These are phyloP conservation scores for Pythium periplocum DNA, from an alignment of 352 stramenopile species.

Conservation along the genomic window DNA sequence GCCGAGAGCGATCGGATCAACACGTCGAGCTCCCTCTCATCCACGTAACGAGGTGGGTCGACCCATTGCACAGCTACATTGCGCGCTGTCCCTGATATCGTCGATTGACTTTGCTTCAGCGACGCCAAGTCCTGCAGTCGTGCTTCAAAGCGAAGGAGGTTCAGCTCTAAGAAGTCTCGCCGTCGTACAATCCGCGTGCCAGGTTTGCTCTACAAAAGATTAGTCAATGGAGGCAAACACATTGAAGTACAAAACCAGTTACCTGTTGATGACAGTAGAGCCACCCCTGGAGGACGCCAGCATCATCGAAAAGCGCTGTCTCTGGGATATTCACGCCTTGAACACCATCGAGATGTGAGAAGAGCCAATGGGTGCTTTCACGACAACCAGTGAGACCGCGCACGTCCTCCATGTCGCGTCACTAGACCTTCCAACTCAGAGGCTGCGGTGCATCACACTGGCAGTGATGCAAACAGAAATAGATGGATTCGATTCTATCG, in stretches of 20 bases:
- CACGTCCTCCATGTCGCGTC: too few species aligned
- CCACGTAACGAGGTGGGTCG: conserved; percentile 8
- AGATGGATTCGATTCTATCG: too few species aligned
- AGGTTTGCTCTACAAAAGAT: too few species aligned
- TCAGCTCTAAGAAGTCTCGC: conserved; percentile 25
- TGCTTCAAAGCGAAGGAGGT: conserved; percentile 30
- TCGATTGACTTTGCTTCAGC: not conserved
- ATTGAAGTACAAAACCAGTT: too few species aligned
- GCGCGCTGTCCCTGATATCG: not conserved
- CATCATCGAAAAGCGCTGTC: conserved; percentile 32
- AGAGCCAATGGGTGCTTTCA: conserved; percentile 28
- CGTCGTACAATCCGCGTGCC: not conserved
- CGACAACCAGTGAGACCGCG: conserved; percentile 6
- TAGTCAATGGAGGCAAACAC: too few species aligned
- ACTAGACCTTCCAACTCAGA: too few species aligned
- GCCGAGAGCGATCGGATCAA: conserved; percentile 22
- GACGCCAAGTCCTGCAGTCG: conserved; percentile 24
- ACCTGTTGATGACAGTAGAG: conserved; percentile 7
- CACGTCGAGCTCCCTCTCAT: conserved; percentile 19
- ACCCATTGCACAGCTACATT: conserved; percentile 15
- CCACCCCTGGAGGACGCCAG: conserved; percentile 37
- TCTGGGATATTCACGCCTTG: conserved; percentile 24
- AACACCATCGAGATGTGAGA: conserved; percentile 20
- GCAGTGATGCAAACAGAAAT: too few species aligned
- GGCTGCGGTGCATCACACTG: too few species aligned